Evolutionary conservation across 2,329 filamentous ascomycete species (phyloP).

Genomic region (Pseudocercospora vitis): DNA sequence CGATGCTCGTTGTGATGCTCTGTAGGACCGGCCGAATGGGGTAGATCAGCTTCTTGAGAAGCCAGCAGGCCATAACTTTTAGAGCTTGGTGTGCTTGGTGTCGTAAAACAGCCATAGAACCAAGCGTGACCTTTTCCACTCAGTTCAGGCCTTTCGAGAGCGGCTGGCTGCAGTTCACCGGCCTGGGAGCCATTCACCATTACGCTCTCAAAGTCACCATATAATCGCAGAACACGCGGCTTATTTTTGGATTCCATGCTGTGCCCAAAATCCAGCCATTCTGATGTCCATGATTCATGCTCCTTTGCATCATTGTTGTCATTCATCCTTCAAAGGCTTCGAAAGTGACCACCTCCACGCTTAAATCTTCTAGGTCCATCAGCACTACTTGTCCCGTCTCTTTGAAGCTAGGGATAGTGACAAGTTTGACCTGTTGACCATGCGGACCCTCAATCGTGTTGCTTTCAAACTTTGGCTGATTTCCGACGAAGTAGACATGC

Average conservation of each 20-base stretch:
- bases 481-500: slow-evolving; percentile 78
- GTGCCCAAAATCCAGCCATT: background rate
- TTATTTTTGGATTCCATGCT: too few species aligned
- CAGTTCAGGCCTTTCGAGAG: too few species aligned
- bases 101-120: too few species aligned
- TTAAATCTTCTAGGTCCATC: slow-evolving; percentile 81
- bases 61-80: too few species aligned
- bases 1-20: too few species aligned
- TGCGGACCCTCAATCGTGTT: slow-evolving; percentile 53
- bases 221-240: background rate
- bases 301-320: background rate
- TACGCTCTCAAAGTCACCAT: background rate
- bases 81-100: too few species aligned
- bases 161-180: too few species aligned
- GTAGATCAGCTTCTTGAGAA: too few species aligned
- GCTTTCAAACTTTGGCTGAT: slow-evolving; percentile 62
- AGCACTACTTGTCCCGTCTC: slow-evolving; percentile 77
- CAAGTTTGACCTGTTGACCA: slow-evolving; percentile 70
- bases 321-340: slow-evolving; percentile 38
- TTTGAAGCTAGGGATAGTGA: slow-evolving; percentile 81
- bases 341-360: slow-evolving; percentile 69
- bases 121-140: too few species aligned
- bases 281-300: background rate
- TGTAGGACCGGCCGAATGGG: too few species aligned
- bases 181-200: too few species aligned